Evolutionary conservation across 768 basidiomycete genomes (phyloP).

Genomic region (Termitomyces sp.): DNA sequence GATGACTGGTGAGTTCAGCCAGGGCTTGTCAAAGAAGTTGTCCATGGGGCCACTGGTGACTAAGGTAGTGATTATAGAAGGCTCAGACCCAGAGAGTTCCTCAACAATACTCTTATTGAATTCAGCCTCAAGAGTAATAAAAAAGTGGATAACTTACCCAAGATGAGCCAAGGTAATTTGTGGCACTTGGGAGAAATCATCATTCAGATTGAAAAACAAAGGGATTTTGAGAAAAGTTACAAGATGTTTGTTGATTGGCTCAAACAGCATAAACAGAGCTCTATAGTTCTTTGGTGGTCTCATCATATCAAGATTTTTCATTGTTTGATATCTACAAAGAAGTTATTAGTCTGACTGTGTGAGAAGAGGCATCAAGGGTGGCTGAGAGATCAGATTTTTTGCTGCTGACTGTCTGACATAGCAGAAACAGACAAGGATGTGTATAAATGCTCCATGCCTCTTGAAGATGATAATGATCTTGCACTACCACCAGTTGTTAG

Average conservation of each 20-base stretch:
- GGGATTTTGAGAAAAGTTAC: not conserved
- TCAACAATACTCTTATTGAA: slow-evolving; percentile 96
- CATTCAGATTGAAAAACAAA: slow-evolving; percentile 13
- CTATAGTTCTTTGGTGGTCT: not conserved
- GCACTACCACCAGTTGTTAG: slow-evolving; percentile 5
- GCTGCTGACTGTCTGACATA: not conserved
- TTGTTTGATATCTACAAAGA: not conserved
- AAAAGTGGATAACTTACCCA: too few relatives aligned
- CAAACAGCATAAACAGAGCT: not conserved
- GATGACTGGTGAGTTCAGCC: too few relatives aligned
- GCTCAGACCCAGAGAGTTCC: slow-evolving; percentile 72
- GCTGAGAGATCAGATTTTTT: not conserved
- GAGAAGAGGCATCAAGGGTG: not conserved
- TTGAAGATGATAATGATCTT: not conserved
- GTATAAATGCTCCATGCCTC: slow-evolving; percentile 4
- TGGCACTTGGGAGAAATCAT: slow-evolving; percentile 12
- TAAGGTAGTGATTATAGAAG: slow-evolving; percentile 76
- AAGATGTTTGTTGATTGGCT: slow-evolving; percentile 8
- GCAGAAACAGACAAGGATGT: not conserved
- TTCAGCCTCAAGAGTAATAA: slow-evolving; percentile 95
- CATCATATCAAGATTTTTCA: not conserved
- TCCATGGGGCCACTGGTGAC: too few relatives aligned
- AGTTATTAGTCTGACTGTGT: not conserved
- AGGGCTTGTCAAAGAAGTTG: too few relatives aligned
- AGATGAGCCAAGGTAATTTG: slow-evolving; percentile 3